phyloP scores from a whole-genome alignment of 495 filamentous ascomycete genomes.

The Hypoxylon fuscum region DNA sequence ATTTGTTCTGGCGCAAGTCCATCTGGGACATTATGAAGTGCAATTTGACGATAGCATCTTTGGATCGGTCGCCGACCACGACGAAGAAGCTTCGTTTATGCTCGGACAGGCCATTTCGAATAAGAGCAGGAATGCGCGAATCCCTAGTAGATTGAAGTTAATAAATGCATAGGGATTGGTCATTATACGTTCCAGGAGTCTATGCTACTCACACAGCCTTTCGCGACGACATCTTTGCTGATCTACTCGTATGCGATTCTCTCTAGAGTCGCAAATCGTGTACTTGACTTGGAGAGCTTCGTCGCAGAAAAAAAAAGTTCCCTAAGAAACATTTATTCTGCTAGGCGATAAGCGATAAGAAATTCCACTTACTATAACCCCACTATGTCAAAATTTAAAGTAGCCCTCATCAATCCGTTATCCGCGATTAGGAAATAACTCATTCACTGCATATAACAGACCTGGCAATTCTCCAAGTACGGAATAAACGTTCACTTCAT shows the following conservation, averaged over 20 bases:
- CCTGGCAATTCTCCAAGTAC: not conserved
- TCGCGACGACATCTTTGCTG: slow-evolving; percentile 60
- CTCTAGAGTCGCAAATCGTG: slow-evolving; percentile 2
- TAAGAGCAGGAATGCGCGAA: slow-evolving; percentile 93
- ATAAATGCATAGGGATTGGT: not conserved
- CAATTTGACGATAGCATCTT: slow-evolving; percentile 96
- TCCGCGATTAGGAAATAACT: not conserved
- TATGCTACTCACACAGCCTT: slow-evolving; percentile 65
- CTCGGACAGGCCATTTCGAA: slow-evolving; percentile 94
- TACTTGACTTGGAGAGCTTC: not conserved
- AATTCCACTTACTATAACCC: slow-evolving; percentile 7
- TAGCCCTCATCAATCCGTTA: too few relatives aligned
- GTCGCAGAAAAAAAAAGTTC: slow-evolving; percentile 35
- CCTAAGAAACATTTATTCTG: slow-evolving; percentile 33
- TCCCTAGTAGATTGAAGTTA: slow-evolving; percentile 64
- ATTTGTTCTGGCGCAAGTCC: slow-evolving; percentile 95
- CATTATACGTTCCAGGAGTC: not conserved
- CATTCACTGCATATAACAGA: not conserved
- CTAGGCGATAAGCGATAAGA: slow-evolving; percentile 21
- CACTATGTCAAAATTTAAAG: not conserved
- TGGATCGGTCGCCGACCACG: slow-evolving; percentile 92
- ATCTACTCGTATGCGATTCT: slow-evolving; percentile 8
- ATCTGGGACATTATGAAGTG: slow-evolving; percentile 92
- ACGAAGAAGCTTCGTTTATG: slow-evolving; percentile 99
- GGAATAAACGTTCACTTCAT: too few relatives aligned